phyloP scores from a whole-genome alignment of 139 green algal genomes.

The Tetradesmus lagerheimii region DNA sequence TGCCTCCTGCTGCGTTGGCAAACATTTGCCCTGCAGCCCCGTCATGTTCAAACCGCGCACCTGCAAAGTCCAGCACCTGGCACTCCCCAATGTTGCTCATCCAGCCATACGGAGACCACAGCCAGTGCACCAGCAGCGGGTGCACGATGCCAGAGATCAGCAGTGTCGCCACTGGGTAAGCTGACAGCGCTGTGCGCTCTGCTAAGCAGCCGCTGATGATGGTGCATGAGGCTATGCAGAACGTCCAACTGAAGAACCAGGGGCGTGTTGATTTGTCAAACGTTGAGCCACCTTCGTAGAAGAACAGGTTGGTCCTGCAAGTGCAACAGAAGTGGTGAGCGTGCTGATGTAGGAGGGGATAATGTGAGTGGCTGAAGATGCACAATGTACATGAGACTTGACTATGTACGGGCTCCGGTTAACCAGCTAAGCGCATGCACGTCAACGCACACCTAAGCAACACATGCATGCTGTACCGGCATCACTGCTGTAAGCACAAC shows the following conservation, averaged over 20 bases:
- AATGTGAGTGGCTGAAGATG: too few species aligned
- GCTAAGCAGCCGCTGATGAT: conserved; percentile 65
- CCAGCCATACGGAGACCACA: conserved; percentile 49
- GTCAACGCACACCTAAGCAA: too few species aligned
- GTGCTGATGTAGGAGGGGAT: too few species aligned
- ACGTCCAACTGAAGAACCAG: conserved; percentile 68
- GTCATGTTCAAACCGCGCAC: not conserved
- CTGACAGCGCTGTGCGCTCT: conserved; percentile 57
- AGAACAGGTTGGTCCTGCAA: conserved; percentile 53
- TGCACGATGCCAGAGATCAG: conserved; percentile 50
- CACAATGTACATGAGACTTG: too few species aligned
- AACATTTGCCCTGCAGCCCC: not conserved
- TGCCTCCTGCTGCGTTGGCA: not conserved
- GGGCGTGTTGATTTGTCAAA: conserved; percentile 33
- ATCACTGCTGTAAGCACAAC: too few species aligned
- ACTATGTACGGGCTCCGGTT: too few species aligned
- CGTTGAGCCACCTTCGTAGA: conserved; percentile 42
- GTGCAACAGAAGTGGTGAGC: too few species aligned
- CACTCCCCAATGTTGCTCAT: conserved; percentile 40
- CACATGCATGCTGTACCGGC: too few species aligned
- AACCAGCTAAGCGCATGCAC: too few species aligned
- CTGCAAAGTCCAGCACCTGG: conserved; percentile 65
- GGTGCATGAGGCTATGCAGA: conserved; percentile 55
- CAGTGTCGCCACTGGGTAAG: conserved; percentile 49
- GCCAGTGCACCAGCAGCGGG: conserved; percentile 57